Evolutionary conservation across 202 grass and related monocot species (phyloP), one percentile per base, ranked within the genome.

Genomic region (Panicum virgatum): DNA sequence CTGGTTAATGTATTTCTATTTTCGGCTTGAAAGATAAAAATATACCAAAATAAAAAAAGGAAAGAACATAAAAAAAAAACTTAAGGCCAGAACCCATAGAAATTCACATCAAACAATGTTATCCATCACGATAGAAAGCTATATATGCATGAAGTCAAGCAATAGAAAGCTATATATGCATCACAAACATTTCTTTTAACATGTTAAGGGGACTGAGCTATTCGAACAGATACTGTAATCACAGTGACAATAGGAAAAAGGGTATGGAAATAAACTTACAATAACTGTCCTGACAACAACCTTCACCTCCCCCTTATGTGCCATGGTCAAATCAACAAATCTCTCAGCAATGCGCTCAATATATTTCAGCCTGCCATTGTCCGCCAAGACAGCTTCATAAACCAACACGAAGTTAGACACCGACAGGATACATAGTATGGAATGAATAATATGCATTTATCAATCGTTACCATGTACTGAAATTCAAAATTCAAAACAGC

Each of bases 241-340:
- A 22, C 34, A 14, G 46, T 66, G 45, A 43, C 40, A 84, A 78
- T 19, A 54, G 19, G 58, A 38, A 23, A 62, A 38, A 71, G 11
- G 77, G 16, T 11, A 11, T 18, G 38, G 11, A 80, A 14, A 83
- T 82, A 8, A 63, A 89, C 96, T 88, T 96, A 99, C 96, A 84
- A 90, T 69, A 60, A 92, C 93, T 78, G 92, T 85, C 84, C 89
- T 94, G 73, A 99, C 91, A 54, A 89, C 62, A 8, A 96, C 89
- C 82, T 96, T 99, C 82, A 99, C 87, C 82, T 99, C 96, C 44
- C 92, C 91, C 78, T 72, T 94, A 46, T 99, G 87, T 81, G 91
- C 89, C 96, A 93, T 99, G 73, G 86, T 90, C 96, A 99, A 90
- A 56, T 99, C 96, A 92, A 89, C 62, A 87, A 91, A 96, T 70